A percentile compares a stretch with the other conserved stretches of the same genome.
phyloP scores from a whole-genome alignment of 345 rosid genomes.

The Stellera chamaejasme region DNA sequence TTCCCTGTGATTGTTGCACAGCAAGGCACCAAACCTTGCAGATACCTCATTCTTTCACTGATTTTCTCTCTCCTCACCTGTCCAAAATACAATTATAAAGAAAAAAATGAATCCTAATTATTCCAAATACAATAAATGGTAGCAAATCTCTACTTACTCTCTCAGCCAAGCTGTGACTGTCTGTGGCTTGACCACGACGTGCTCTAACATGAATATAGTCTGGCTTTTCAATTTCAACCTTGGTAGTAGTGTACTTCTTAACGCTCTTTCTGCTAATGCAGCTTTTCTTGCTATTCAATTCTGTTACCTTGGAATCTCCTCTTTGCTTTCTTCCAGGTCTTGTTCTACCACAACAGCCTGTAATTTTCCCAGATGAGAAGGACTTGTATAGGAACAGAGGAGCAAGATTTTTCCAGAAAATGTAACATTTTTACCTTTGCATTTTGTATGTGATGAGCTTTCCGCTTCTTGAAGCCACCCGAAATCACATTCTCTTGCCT shows the following conservation, averaged over 20 bases:
- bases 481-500: slow-evolving; percentile 22
- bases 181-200: slow-evolving; percentile 96
- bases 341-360: slow-evolving; percentile 40
- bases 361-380: not conserved
- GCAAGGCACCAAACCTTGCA: slow-evolving; percentile 77
- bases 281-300: slow-evolving; percentile 32
- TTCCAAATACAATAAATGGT: not conserved
- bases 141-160: slow-evolving; percentile 49
- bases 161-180: slow-evolving; percentile 97
- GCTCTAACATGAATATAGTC: slow-evolving; percentile 98
- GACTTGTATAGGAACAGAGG: not conserved
- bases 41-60: slow-evolving; percentile 76
- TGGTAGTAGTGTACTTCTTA: slow-evolving; percentile 41
- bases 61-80: slow-evolving; percentile 88
- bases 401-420: not conserved
- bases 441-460: slow-evolving; percentile 28
- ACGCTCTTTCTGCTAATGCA: slow-evolving; percentile 23
- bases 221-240: slow-evolving; percentile 63
- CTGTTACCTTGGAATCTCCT: slow-evolving; percentile 54
- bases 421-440: slow-evolving; percentile 21
- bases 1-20: slow-evolving; percentile 68
- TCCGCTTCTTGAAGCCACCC: slow-evolving; percentile 56
- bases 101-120: slow-evolving; percentile 1
- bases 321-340: slow-evolving; percentile 28
- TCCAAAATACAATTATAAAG: not conserved